Evolutionary conservation across 1,139 yeast genomes (phyloP), one percentile per base, ranked within the genome.

Genomic region (Taphrina flavorubra): DNA sequence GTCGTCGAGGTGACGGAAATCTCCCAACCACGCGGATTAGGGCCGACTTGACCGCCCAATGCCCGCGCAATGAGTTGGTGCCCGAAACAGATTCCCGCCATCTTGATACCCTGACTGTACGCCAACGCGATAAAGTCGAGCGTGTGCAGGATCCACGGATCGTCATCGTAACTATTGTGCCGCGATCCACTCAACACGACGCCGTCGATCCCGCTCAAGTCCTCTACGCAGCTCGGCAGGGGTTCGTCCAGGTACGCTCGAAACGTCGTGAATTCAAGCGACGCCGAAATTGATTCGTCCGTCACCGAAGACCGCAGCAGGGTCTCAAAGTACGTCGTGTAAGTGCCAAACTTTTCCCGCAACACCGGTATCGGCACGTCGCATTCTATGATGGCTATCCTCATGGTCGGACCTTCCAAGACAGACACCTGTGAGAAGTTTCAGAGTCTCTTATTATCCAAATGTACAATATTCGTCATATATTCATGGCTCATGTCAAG

Each of bases 61-160:
- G 88, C 86, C 70, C 87, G 82, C 1, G 87, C 88, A 37, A 90
- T 77, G 20, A 90, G 81, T 76, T 92, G 97, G 77, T 91, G 97
- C 1, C 97, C 97, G 76, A 90, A 91, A 76, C 97, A 92, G 51
- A 91, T 61, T 13, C 75, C 79, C 7, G 78, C 70, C 1, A 77
- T 71, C 42, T 77, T 75, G 44, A 86, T 70, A 25, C 31, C 31
- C 25, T 14, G 20, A n/a, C 44, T 51, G 34, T 59, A 49, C 7
- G 61, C 49, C 18, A 56, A 25, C 20, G 14, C 20, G 31, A 40
- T 20, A 14, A 66, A 25, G 37, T 16, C 44, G 31, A 37, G 20
- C 16, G 51, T 55, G 11, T 13, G 31, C 20, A 25, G 34, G 20
- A 49, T 57, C 62, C 62, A 59, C 13, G 20, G 42, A 8, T 51